Base-by-base conservation (phyloP, 768 basidiomycete genomes). In the Mycena crocata region DNA sequence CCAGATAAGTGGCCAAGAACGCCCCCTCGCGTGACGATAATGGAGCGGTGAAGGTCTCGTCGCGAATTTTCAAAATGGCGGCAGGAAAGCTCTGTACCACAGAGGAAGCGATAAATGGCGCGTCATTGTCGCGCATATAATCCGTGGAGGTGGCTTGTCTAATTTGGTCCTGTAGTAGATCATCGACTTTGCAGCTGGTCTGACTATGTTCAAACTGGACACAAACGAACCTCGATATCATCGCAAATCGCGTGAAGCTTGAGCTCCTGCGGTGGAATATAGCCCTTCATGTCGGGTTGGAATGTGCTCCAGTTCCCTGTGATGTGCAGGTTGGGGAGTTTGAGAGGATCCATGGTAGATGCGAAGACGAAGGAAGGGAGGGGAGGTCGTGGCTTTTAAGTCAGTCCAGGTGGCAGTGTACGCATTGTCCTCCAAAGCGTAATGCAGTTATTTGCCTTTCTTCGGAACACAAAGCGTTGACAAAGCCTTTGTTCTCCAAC, bases 261-360 rank as follows among this genome's bases (percentile, higher is more conserved):
- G 12, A 44, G 28, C 3, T 28, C 19, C 37, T 60, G 58, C 5
- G 58, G 58, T 5, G 46, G 12, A 34, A 62, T 26, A 14, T 45
- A 62, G 23, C 61, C 51, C 32, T 62, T 54, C 32, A 28, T 35
- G 19, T 31, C 21, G 9, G 61, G 40, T 12, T 45, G 21, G 44
- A 62, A 55, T 5, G 31, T 26, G 21, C n/a, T 14, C 61, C 51
- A 62, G 52, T 62, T 21, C 24, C 55, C 35, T 24, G 24, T 37
- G 32, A 12, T 5, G 17, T 4, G 32, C 45, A 59, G 28, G 31
- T 37, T 35, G 23, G 32, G 21, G 39, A 37, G 23, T 39, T 26
- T 24, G 14, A 59, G 57, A 19, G 57, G 46, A 49, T 59, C 46
- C 57, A 59, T 59, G 28, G 35, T 37, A 37, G n/a, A n/a, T n/a